Evolutionary conservation across 108 stramenopile genomes (phyloP).

Genomic region (Pseudonitzschia multiseries): DNA sequence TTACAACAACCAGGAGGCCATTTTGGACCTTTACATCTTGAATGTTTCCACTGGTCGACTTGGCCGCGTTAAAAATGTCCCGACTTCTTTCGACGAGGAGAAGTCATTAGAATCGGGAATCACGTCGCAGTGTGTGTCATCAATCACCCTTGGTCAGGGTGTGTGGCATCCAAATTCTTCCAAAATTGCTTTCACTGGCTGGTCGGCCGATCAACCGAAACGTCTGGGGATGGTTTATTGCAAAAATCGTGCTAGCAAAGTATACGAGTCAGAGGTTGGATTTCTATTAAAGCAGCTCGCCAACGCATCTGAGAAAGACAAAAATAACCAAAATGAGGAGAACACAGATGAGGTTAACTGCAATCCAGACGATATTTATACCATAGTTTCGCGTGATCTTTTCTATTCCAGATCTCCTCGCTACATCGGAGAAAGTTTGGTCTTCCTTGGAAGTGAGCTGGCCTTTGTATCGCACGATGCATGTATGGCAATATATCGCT

Average conservation of each 20-base stretch:
- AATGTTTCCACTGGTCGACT: constrained; percentile 59
- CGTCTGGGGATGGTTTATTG: constrained; percentile 79
- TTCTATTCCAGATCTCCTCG: constrained; percentile 55
- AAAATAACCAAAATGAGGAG: background rate
- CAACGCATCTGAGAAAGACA: background rate
- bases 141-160: constrained; percentile 59
- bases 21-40: constrained; percentile 63
- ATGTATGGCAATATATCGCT: constrained; percentile 52
- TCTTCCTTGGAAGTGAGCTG: constrained; percentile 50
- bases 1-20: constrained; percentile 43
- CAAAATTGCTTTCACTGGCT: constrained; percentile 68
- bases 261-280: constrained; percentile 58
- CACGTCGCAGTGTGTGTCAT: constrained; percentile 5
- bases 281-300: constrained; percentile 39
- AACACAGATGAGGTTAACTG: background rate
- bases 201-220: constrained; percentile 80
- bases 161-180: constrained; percentile 52
- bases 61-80: constrained; percentile 56
- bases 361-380: constrained; percentile 14
- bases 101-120: background rate
- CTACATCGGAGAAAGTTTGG: constrained; percentile 41
- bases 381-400: constrained; percentile 16
- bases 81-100: constrained; percentile 23
- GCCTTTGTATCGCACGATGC: constrained; percentile 75
- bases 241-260: constrained; percentile 59